phyloP scores from a whole-genome alignment of 2,329 filamentous ascomycete genomes.

The Nemania sp. region DNA sequence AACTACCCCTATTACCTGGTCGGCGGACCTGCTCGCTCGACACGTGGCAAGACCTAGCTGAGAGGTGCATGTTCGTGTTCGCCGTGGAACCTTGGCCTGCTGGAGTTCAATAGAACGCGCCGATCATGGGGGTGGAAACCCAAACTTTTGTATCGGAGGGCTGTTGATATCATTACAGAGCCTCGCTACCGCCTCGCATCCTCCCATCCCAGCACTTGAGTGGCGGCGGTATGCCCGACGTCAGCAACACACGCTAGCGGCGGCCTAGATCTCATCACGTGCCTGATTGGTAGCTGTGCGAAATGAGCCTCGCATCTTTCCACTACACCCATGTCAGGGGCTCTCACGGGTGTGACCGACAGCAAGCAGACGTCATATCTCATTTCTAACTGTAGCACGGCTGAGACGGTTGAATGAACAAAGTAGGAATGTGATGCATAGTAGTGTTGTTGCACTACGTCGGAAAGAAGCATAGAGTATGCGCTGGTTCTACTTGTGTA shows the following conservation, averaged over 20 bases:
- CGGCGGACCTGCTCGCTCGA: neutral
- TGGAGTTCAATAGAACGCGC: neutral
- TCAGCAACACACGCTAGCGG: conserved; percentile 1
- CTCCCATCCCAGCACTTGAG: neutral
- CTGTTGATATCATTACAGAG: neutral
- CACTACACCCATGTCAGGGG: neutral
- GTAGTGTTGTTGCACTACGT: neutral
- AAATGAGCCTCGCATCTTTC: neutral
- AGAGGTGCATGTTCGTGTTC: neutral
- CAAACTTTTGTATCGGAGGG: neutral
- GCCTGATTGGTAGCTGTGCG: neutral
- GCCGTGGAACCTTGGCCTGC: neutral
- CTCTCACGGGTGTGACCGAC: conserved; percentile 2
- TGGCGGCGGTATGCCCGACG: neutral
- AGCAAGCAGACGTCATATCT: conserved; percentile 4
- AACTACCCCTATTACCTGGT: neutral
- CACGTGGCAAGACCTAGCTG: neutral
- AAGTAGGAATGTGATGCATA: neutral
- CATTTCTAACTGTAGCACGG: neutral
- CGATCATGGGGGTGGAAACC: neutral
- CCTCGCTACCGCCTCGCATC: neutral
- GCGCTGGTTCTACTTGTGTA: no score
- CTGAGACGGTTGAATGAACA: no score
- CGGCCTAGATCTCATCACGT: conserved; percentile 4
- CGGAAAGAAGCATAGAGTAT: no score